These are phyloP conservation scores for Grosmannia serpens DNA, from an alignment of 2,329 filamentous ascomycete genomes.

Conservation along the genomic window DNA sequence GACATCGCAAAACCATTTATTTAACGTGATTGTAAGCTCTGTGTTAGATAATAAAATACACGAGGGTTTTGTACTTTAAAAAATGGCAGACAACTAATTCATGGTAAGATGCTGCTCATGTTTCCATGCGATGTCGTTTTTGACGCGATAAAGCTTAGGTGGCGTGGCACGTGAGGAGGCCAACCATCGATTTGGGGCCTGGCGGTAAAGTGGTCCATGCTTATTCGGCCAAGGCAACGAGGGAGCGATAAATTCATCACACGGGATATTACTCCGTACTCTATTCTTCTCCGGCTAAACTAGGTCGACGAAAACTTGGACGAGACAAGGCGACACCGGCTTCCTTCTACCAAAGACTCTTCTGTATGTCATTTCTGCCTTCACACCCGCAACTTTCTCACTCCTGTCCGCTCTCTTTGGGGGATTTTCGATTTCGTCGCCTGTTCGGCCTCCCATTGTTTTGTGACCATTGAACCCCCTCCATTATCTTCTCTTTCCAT, in stretches of 20 bases:
- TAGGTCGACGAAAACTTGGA: background rate
- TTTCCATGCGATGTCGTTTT: background rate
- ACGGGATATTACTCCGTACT: background rate
- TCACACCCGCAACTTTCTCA: background rate
- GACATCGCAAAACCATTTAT: too few relatives aligned
- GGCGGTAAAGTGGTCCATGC: background rate
- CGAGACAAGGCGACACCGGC: background rate
- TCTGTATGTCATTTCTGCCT: background rate
- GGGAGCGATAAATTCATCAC: conserved; percentile 1
- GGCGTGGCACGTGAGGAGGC: conserved; percentile 2
- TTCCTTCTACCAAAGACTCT: background rate
- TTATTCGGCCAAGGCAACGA: background rate
- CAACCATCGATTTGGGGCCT: background rate
- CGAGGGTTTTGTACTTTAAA: too few relatives aligned
- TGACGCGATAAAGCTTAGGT: background rate
- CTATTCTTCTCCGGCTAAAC: background rate
- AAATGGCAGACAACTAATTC: background rate
- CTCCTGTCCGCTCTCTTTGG: too few relatives aligned
- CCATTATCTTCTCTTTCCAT: background rate
- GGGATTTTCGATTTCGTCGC: background rate
- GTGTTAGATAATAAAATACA: too few relatives aligned
- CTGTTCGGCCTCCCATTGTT: background rate
- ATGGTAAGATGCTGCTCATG: background rate
- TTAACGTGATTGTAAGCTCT: too few relatives aligned
- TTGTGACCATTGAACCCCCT: background rate